These are phyloP conservation scores for Nowakowskiella sp. DNA, from an alignment of 192 early-diverging fungal genomes.

Conservation along the genomic window DNA sequence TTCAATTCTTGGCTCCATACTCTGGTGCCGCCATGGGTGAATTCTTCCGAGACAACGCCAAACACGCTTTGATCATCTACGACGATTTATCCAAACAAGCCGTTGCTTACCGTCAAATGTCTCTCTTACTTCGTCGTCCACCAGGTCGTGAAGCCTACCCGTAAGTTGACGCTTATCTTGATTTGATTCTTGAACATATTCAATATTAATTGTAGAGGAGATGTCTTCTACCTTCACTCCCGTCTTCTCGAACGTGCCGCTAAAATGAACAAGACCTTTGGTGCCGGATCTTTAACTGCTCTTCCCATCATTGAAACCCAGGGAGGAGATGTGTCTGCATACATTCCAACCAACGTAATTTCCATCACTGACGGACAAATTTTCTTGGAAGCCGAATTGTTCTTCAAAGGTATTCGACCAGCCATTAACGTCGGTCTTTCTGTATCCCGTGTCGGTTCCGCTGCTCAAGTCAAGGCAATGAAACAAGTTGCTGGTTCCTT, in stretches of 20 bases:
- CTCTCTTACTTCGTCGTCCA: constrained; percentile 96
- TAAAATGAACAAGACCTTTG: constrained; percentile 97
- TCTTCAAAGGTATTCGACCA: constrained; percentile 99
- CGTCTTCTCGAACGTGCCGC: constrained; percentile 98
- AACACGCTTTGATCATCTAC: constrained; percentile 97
- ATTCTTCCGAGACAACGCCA: constrained; percentile 98
- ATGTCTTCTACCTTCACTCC: constrained; percentile 99
- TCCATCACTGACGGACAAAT: constrained; percentile 99
- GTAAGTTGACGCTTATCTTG: constrained; percentile 22
- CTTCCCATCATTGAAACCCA: constrained; percentile 99
- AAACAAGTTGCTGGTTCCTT: constrained; percentile 99
- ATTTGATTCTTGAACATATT: constrained; percentile 1
- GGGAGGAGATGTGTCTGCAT: constrained; percentile 99
- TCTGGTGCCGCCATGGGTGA: constrained; percentile 97
- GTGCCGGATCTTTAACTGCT: constrained; percentile 95
- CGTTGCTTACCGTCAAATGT: constrained; percentile 99
- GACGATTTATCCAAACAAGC: constrained; percentile 99
- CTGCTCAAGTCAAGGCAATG: constrained; percentile 99
- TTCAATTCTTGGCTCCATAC: constrained; percentile 98
- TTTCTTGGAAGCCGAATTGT: constrained; percentile 99
- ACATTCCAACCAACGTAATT: constrained; percentile 99
- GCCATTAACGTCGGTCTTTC: constrained; percentile 99
- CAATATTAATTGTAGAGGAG: too few relatives aligned
- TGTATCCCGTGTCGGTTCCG: constrained; percentile 99
- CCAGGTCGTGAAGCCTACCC: constrained; percentile 99